These are phyloP conservation scores for Syzygium malaccense DNA, from an alignment of 441 rosid species.

Conservation along the genomic window DNA sequence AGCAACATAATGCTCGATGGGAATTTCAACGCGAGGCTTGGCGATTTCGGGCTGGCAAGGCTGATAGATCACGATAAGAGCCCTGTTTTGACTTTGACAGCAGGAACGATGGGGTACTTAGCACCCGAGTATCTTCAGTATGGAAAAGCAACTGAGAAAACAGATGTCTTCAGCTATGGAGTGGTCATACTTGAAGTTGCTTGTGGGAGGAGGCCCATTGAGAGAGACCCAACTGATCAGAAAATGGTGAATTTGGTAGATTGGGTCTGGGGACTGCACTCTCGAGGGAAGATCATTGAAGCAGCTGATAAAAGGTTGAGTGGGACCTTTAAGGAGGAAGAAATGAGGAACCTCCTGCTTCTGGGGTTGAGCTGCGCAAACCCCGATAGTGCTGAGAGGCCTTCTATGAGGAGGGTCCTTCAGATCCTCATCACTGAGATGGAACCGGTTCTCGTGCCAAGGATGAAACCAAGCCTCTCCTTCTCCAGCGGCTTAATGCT, in stretches of 20 bases:
- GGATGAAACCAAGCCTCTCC: conserved; percentile 65
- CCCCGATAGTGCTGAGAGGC: conserved; percentile 68
- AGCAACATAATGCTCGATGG: conserved; percentile 86
- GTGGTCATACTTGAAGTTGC: conserved; percentile 84
- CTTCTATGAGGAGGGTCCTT: conserved; percentile 79
- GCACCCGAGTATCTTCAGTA: conserved; percentile 95
- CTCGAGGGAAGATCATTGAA: conserved; percentile 61
- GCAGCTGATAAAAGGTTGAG: conserved; percentile 62
- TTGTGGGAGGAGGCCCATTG: conserved; percentile 88
- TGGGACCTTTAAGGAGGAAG: conserved; percentile 47
- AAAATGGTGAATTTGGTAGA: conserved; percentile 83
- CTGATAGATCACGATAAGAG: conserved; percentile 85
- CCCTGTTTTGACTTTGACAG: conserved; percentile 86
- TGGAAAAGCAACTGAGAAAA: conserved; percentile 86
- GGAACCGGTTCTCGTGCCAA: conserved; percentile 43
- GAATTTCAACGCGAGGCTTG: conserved; percentile 72
- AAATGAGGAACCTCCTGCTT: conserved; percentile 73
- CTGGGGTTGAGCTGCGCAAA: conserved; percentile 82
- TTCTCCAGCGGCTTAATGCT: conserved; percentile 49
- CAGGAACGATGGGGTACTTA: conserved; percentile 90
- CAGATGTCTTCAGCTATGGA: conserved; percentile 85
- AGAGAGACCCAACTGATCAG: conserved; percentile 51
- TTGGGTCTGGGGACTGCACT: conserved; percentile 78
- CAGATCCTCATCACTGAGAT: conserved; percentile 73
- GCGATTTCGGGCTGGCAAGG: conserved; percentile 93